Evolutionary conservation across 257 asterid species (phyloP).

Genomic region (Petunia secreta): DNA sequence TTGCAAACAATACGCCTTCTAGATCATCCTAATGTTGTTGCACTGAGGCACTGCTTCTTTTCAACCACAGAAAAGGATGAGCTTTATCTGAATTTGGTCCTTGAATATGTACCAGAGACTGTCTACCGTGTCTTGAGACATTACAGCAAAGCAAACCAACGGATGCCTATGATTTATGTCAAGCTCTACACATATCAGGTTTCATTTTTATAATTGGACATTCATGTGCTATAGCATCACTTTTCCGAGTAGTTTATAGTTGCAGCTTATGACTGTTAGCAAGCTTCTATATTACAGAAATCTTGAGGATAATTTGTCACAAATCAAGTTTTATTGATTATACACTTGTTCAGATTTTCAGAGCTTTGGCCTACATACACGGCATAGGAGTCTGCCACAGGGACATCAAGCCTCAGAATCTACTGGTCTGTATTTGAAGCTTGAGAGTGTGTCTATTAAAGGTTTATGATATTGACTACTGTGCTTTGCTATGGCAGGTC

Average conservation of each 20-base stretch:
- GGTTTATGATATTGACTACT: conserved; percentile 1
- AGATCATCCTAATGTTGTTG: conserved; percentile 41
- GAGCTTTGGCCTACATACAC: conserved; percentile 66
- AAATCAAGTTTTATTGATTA: not conserved
- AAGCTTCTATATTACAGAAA: conserved; percentile 1
- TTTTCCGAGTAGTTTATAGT: not conserved
- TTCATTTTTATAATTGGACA: not conserved
- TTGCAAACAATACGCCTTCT: conserved; percentile 35
- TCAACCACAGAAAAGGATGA: conserved; percentile 38
- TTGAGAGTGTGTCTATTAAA: conserved; percentile 8
- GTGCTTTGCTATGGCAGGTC: conserved; percentile 44
- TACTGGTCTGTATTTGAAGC: conserved; percentile 48
- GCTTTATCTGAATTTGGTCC: conserved; percentile 38
- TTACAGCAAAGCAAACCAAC: conserved; percentile 34
- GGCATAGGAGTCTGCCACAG: conserved; percentile 70
- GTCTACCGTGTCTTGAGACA: conserved; percentile 33
- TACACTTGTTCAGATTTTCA: conserved; percentile 54
- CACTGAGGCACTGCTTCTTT: conserved; percentile 36
- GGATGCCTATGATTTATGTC: conserved; percentile 38
- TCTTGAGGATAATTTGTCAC: conserved; percentile 2
- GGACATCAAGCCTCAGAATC: conserved; percentile 74
- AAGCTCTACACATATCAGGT: conserved; percentile 39
- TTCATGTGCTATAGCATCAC: conserved; percentile 5
- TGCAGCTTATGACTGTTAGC: conserved; percentile 18
- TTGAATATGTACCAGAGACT: conserved; percentile 42